Base-by-base conservation (phyloP, 768 basidiomycete species). In the Saitozyma podzolica region DNA sequence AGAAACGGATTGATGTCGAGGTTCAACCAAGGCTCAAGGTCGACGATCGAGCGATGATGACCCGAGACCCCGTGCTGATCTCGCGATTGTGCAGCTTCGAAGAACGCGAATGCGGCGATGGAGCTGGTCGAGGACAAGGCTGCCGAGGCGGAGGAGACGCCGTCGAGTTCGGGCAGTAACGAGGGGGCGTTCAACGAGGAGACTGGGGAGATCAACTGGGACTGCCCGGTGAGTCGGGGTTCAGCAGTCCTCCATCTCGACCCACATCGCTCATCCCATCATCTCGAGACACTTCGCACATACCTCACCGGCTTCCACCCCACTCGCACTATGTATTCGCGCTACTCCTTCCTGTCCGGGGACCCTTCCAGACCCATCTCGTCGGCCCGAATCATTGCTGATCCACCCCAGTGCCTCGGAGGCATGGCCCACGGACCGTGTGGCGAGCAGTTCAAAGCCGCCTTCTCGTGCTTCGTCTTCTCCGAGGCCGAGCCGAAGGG, bases 191-290 rank as follows among this genome's bases (percentile, higher is more conserved):
- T 86, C 83, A 89, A 99, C 81, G 94, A 94, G 17, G 92, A 86
- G 65, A 99, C 96, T 1, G 96, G 96, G 50, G 93, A 97, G 84
- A 98, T 99, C 74, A 99, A 99, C 82, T 99, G 96, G 96, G 96
- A 97, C 77, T 99, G 96, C 79, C 92, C 96, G 1, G 78, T 79
- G 41, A 60, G 78, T 76, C 42, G 17, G 16, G 5, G 43, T 1
- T 53, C 40, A 45, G 4, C 19, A 29, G 29, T 29, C 5, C 29
- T 29, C 29, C 29, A 29, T 29, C 29, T 29, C 29, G 29, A 29
- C 29, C 5, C 29, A 29, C 29, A 29, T 29, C 29, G 29, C 29
- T 2, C 29, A 29, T 29, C 5, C 29, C 29, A 29, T 29, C 29
- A 29, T 29, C 29, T 29, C 5, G 29, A 29, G 29, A 29, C 29